Evolutionary conservation across 2,329 filamentous ascomycete species (phyloP), one percentile per base, ranked within the genome.

Genomic region (Venturia nashicola): DNA sequence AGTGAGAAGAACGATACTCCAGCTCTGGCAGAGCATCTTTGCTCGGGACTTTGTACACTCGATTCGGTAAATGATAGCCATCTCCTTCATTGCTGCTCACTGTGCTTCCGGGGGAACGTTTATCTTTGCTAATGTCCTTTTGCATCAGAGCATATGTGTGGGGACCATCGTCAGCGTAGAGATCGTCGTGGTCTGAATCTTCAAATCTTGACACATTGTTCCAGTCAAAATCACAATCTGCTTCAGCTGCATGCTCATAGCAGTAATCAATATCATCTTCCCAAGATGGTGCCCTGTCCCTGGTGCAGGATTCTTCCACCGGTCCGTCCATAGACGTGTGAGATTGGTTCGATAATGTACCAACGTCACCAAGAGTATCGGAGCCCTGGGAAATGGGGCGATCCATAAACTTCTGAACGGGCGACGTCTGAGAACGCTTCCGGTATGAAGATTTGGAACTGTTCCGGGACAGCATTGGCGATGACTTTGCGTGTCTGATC

Each of bases 241-340:
- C 82, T 71, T 86, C 83, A 6, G 83, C 79, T 34, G 81, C 82
- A 69, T 84, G 80, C 66, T 85, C 80, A 67, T 86, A 86, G 68
- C 82, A 84, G 68, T 82, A 85, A 67, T 86, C 83, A 64, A 86
- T 82, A 65, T 84, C 82, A 46, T 83, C 82, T 68, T 86, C 83
- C 83, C 83, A 86, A 1, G 79, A 80, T 16, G 72, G 72, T 23
- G 46, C 46, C 59, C 40, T 61, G 36, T 59, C 7, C 11, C 23
- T 34, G 32, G 14, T 55, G 48, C 32, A 11, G 7, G 18, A 18
- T n/a, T 57, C 23, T 57, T 57, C 18, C 2, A n/a, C 12, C 18
- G 16, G 5, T 36, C 18, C 32, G 16, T 36, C 32, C 23, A 18
- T 57, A 4, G 27, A n/a, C 51, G 7, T 8, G 27, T 57, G 32